Evolutionary conservation across 2,329 filamentous ascomycete genomes (phyloP).

Genomic region (Leptographium wingfieldii): DNA sequence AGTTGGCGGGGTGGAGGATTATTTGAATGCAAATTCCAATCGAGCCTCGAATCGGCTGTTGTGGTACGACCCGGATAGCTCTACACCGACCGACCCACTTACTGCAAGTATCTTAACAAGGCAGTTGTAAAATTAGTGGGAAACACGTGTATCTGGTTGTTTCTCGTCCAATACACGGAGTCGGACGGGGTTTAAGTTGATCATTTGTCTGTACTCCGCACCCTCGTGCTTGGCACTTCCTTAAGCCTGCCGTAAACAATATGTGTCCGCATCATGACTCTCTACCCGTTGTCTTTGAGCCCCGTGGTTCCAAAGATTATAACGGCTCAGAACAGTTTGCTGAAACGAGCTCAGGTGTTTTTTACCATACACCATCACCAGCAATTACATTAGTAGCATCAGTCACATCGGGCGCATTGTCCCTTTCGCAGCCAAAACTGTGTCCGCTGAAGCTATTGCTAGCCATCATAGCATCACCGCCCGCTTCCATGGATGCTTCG

Average conservation of each 20-base stretch:
- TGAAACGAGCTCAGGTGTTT: background rate
- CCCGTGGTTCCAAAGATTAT: background rate
- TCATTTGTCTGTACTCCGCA: background rate
- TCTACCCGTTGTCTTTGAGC: background rate
- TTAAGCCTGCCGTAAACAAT: background rate
- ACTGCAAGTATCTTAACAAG: background rate
- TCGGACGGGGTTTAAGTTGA: background rate
- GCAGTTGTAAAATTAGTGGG: background rate
- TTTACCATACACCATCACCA: background rate
- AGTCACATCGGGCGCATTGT: background rate
- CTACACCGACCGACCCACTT: slow-evolving; percentile 4
- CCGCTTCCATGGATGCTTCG: background rate
- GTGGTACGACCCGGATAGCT: slow-evolving; percentile 8
- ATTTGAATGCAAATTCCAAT: background rate
- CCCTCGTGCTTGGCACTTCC: background rate
- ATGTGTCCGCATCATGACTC: too few species aligned
- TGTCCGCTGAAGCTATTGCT: background rate
- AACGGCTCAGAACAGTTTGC: background rate
- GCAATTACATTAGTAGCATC: background rate
- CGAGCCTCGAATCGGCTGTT: background rate
- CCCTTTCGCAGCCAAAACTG: background rate
- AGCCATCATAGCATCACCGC: background rate
- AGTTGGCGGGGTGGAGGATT: background rate
- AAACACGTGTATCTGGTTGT: background rate
- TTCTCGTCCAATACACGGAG: background rate